Evolutionary conservation across 192 early-diverging fungal genomes (phyloP).

Genomic region (Mortierella claussenii): DNA sequence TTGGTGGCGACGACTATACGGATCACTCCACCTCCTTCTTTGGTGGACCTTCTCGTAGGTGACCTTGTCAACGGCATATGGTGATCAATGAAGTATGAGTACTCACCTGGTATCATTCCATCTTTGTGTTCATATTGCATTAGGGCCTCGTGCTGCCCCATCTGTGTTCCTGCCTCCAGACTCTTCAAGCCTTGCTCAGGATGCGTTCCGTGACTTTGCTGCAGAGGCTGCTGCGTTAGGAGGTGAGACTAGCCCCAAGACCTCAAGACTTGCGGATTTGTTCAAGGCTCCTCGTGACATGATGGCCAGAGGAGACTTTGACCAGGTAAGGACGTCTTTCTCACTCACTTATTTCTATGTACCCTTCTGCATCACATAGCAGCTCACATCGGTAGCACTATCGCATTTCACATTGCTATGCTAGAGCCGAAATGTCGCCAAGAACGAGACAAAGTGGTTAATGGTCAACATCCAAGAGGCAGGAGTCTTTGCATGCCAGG

Average conservation of each 20-base stretch:
- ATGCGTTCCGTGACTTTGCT: slow-evolving; percentile 75
- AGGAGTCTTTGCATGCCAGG: slow-evolving; percentile 87
- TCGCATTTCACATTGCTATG: neutral
- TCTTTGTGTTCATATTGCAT: too few species aligned
- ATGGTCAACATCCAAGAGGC: slow-evolving; percentile 89
- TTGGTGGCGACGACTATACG: slow-evolving; percentile 62
- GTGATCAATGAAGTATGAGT: too few species aligned
- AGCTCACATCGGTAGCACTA: too few species aligned
- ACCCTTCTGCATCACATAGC: too few species aligned
- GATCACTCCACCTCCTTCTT: slow-evolving; percentile 8
- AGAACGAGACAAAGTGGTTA: slow-evolving; percentile 77
- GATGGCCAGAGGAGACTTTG: slow-evolving; percentile 81
- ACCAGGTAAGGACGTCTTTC: slow-evolving; percentile 55
- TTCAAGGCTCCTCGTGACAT: slow-evolving; percentile 91
- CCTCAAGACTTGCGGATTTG: slow-evolving; percentile 73
- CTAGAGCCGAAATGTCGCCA: slow-evolving; percentile 73
- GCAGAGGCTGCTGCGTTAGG: slow-evolving; percentile 69
- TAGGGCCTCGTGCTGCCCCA: slow-evolving; percentile 38
- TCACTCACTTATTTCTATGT: neutral
- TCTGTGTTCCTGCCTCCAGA: slow-evolving; percentile 56
- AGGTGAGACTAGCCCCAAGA: slow-evolving; percentile 59
- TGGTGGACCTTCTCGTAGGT: slow-evolving; percentile 27
- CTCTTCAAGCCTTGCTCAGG: slow-evolving; percentile 59
- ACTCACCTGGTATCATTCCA: too few species aligned
- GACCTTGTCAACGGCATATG: too few species aligned